These are phyloP conservation scores for Lodderomyces jiufengensis DNA, from an alignment of 1,139 yeast genomes.

Conservation along the genomic window DNA sequence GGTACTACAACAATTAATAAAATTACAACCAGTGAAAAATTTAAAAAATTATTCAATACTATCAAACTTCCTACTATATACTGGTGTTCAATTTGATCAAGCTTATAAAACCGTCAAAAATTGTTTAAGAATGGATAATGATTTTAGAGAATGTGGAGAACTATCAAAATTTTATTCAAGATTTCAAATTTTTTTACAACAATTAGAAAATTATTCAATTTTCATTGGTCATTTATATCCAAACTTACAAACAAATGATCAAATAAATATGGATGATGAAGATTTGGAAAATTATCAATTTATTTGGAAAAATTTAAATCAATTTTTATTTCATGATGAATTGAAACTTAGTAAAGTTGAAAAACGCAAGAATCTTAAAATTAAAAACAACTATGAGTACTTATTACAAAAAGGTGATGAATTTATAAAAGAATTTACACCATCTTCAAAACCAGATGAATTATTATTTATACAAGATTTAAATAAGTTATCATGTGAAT, in stretches of 20 bases:
- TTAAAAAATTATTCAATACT: conserved; percentile 28
- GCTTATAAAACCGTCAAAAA: conserved; percentile 50
- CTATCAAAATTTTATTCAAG: conserved; percentile 43
- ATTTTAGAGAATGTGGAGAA: conserved; percentile 50
- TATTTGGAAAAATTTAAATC: conserved; percentile 23
- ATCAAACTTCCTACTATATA: conserved; percentile 46
- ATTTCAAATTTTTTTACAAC: conserved; percentile 28
- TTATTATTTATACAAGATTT: conserved; percentile 27
- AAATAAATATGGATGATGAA: conserved; percentile 13
- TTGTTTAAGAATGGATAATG: conserved; percentile 72
- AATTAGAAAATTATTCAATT: conserved; percentile 45
- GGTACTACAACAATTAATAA: conserved; percentile 26
- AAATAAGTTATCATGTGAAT: conserved; percentile 46
- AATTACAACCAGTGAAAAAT: conserved; percentile 28
- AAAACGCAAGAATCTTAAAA: conserved; percentile 15
- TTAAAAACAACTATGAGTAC: conserved; percentile 30
- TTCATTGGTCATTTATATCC: conserved; percentile 33
- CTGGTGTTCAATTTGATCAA: conserved; percentile 47
- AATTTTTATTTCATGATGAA: conserved; percentile 24
- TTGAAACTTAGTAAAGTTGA: conserved; percentile 33
- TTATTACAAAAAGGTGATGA: conserved; percentile 14
- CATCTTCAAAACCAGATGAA: conserved; percentile 1
- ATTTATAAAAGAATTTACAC: conserved; percentile 1
- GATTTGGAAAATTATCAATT: conserved; percentile 18
- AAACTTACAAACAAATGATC: conserved; percentile 13